Base-by-base conservation (phyloP, 1,284 basidiomycete species). In the Fomitiporia mediterranea region DNA sequence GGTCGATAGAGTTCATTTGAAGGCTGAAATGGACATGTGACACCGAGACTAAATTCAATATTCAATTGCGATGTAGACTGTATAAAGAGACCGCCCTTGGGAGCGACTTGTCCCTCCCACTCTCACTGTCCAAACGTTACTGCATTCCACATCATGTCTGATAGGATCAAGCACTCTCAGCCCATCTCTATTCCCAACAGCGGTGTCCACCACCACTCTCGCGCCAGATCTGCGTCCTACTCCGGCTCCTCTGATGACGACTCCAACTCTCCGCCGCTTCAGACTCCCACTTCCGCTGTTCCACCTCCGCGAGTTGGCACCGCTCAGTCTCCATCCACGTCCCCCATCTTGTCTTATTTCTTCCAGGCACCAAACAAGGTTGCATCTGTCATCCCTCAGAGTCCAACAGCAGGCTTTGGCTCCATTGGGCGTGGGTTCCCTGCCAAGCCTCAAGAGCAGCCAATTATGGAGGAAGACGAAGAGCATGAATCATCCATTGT, bases 281-380 rank as follows among this genome's bases (percentile, higher is more conserved):
- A 74, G 49, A 75, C 81, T 48, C 72, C 81, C 40, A 58, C 72
- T 62, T 69, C 75, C 51, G 65, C 76, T 55, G 62, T 76, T 39
- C 57, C 64, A 6, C 70, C 75, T 4, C 73, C 78, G 2, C 74
- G 72, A 51, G 67, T 81, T 50, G 68, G 73, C n/a, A 70, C 79
- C 47, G 70, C 76, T 9, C 53, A 57, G 7, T 81, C 81, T 44
- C 83, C 53, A 39, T 76, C 79, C 11, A 77, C 75, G 11, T 87
- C 87, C 2, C 85, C 87, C 47, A 82, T 89, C 59, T 68, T 89
- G 51, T 81, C 81, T 49, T 84, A 85, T 66, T 84, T 86, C 68
- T 68, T 88, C 51, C 79, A 84, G 59, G 80, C 84, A 2, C 83
- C 85, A 17, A 74, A 78, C 42, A 80, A 69, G 34, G 56, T 65